Percentiles rank a stretch among this genome's conserved stretches.
These are phyloP conservation scores for Carex cristatella DNA, from an alignment of 176 grass and related monocot species.

Conservation along the genomic window DNA sequence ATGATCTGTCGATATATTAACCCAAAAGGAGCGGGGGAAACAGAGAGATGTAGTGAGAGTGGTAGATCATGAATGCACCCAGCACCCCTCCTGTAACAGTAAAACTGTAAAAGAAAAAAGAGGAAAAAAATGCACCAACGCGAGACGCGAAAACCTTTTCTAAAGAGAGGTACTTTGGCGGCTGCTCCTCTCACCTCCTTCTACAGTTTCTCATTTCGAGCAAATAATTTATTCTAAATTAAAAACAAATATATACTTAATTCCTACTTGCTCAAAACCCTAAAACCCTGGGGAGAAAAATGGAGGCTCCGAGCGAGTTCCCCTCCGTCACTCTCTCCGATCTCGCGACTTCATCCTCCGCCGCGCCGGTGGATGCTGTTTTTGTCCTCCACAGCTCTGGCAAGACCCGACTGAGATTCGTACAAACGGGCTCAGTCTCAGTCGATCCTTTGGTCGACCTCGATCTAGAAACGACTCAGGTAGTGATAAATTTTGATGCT, in stretches of 20 bases:
- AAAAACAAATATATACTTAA: background rate
- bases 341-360: slow-evolving; percentile 31
- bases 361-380: slow-evolving; percentile 33
- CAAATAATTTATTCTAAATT: too few relatives aligned
- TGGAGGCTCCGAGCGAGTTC: slow-evolving; percentile 50
- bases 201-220: background rate
- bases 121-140: background rate
- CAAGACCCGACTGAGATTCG: slow-evolving; percentile 35
- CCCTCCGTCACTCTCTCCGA: slow-evolving; percentile 44
- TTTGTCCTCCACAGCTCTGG: slow-evolving; percentile 33
- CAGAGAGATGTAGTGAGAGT: background rate
- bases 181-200: background rate
- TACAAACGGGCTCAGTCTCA: background rate
- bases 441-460: slow-evolving; percentile 29
- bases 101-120: background rate
- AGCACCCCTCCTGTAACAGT: background rate
- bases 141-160: background rate
- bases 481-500: slow-evolving; percentile 10
- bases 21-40: background rate
- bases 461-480: slow-evolving; percentile 67
- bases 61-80: background rate
- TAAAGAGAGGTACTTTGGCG: background rate
- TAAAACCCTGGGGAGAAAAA: slow-evolving; percentile 25
- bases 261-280: slow-evolving; percentile 5
- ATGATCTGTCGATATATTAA: too few relatives aligned